A percentile compares a stretch with the other conserved stretches of the same genome.
phyloP scores from a whole-genome alignment of 768 basidiomycete species.

The Kwoniella sp. region DNA sequence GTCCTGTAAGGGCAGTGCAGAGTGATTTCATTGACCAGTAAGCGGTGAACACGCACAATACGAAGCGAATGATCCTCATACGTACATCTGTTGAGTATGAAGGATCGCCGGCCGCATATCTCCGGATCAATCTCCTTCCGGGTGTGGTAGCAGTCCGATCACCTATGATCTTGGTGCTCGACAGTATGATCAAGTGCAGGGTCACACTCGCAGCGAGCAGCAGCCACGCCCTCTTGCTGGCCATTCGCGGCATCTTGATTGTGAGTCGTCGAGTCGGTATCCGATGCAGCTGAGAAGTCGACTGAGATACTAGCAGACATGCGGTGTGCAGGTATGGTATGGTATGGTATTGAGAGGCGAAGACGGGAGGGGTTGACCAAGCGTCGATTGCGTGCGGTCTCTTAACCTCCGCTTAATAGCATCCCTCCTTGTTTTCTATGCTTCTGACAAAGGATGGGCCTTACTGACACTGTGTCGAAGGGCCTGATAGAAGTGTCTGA shows the following conservation, averaged over 20 bases:
- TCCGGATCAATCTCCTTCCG: constrained; percentile 3
- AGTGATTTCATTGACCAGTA: background rate
- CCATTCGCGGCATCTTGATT: constrained; percentile 5
- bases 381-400: background rate
- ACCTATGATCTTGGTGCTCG: constrained; percentile 14
- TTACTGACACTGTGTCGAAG: background rate
- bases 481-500: too few relatives aligned
- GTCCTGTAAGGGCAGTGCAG: background rate
- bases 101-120: background rate
- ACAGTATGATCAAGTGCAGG: constrained; percentile 24
- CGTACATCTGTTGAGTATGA: background rate
- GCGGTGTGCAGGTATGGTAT: too few relatives aligned
- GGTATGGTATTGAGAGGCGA: too few relatives aligned
- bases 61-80: background rate
- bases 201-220: constrained; percentile 40
- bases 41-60: background rate
- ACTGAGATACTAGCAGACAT: too few relatives aligned
- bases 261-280: too few relatives aligned
- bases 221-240: constrained; percentile 37
- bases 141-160: constrained; percentile 10
- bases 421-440: background rate
- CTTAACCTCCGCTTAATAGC: background rate
- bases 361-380: too few relatives aligned
- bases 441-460: background rate
- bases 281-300: too few relatives aligned